Evolutionary conservation across 805 yeast species (phyloP), one percentile per base, ranked within the genome.

Genomic region (Schwanniomyces pseudopolymorphus): DNA sequence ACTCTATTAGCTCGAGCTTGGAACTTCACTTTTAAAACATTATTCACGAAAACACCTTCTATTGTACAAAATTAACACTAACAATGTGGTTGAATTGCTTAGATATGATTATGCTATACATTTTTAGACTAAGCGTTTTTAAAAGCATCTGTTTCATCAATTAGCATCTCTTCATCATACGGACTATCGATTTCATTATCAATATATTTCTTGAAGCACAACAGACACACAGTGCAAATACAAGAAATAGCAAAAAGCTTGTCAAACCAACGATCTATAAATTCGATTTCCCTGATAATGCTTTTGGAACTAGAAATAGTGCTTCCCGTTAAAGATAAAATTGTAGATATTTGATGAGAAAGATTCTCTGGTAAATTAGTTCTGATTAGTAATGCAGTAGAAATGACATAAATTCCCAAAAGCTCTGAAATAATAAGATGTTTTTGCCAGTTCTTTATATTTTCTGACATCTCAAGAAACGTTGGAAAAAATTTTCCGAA

Each of bases 221-320:
- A 45, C 40, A 64, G 57, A 19, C 58, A 22, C 3, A 59, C 42
- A 3, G 80, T 70, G 1, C 58, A 49, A 2, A 73, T 50, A 51
- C 78, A 68, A 9, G 80, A 63, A 5, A 72, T 35, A 10, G 72
- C 79, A 61, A 77, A 79, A 37, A 79, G 73, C 56, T 75, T 67
- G 51, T 78, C 82, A 51, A 77, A 79, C 80, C 80, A 77, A 17
- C 61, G 59, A 48, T 78, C 82, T 17, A 79, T 70, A 53, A 76
- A 77, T 21, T 65, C 68, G n/a, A 72, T 72, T 51, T 75, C 77
- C 42, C 52, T 65, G 39, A 54, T 58, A 39, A 61, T 52, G 25
- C 56, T 49, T 5, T 57, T 53, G 31, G 54, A 33, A 21, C 55
- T 52, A 21, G 57, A 50, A n/a, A 46, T 49, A 3, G 59, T 42